Evolutionary conservation across 805 yeast genomes (phyloP).

Genomic region (Yamadazyma scolyti): DNA sequence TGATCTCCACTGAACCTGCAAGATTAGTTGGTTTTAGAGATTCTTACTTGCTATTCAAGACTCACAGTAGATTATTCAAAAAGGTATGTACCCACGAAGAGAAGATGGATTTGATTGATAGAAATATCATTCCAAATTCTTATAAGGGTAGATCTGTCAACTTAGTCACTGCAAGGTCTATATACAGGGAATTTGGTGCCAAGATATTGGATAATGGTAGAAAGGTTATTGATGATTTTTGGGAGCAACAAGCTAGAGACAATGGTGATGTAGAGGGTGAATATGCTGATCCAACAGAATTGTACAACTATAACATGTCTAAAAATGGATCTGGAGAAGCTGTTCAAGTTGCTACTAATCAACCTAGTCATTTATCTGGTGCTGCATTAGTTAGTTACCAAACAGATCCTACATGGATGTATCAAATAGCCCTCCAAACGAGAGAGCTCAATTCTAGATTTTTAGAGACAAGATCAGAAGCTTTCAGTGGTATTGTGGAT

Average conservation of each 20-base stretch:
- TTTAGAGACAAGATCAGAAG: constrained; percentile 52
- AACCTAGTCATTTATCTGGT: constrained; percentile 22
- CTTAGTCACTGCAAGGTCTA: constrained; percentile 84
- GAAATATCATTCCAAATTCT: constrained; percentile 81
- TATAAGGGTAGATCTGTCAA: constrained; percentile 89
- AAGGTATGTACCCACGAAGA: constrained; percentile 71
- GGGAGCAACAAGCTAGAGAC: constrained; percentile 57
- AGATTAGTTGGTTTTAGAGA: constrained; percentile 92
- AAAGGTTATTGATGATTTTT: constrained; percentile 83
- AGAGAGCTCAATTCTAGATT: constrained; percentile 66
- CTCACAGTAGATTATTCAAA: constrained; percentile 73
- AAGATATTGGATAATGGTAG: constrained; percentile 75
- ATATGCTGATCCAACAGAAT: constrained; percentile 63
- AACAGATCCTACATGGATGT: constrained; percentile 76
- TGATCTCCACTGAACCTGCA: constrained; percentile 96
- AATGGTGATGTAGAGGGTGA: constrained; percentile 71
- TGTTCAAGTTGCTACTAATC: constrained; percentile 14
- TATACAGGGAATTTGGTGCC: constrained; percentile 90
- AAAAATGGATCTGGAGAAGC: constrained; percentile 32
- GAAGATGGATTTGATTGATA: constrained; percentile 75
- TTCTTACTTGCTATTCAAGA: constrained; percentile 83
- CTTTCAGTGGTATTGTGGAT: constrained; percentile 65
- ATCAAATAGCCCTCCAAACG: constrained; percentile 77
- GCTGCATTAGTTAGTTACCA: constrained; percentile 40
- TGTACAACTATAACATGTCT: constrained; percentile 18